A percentile compares a stretch with the other conserved stretches of the same genome.
These are phyloP conservation scores for Uronychia setigera DNA, from an alignment of 73 alveolate species.

Conservation along the genomic window DNA sequence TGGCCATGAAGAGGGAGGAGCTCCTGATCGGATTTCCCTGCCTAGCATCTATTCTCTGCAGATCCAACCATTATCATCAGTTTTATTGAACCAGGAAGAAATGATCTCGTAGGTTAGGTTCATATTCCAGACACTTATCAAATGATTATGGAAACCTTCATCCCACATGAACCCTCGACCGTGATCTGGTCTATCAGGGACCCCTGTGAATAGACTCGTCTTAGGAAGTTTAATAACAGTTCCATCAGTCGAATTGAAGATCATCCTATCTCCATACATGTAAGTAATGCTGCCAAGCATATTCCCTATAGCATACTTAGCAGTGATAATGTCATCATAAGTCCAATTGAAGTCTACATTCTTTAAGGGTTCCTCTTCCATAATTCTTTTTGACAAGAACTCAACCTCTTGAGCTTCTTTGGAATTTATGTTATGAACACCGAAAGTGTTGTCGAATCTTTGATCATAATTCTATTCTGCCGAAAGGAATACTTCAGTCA, in stretches of 20 bases:
- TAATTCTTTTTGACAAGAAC: background rate
- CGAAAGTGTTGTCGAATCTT: background rate
- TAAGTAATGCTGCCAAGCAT: background rate
- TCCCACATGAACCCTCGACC: constrained; percentile 99
- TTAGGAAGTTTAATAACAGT: background rate
- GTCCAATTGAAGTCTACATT: background rate
- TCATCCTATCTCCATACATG: constrained; percentile 1
- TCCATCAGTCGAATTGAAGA: background rate
- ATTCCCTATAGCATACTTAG: background rate
- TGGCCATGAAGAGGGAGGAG: constrained; percentile 74
- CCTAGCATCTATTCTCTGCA: constrained; percentile 97
- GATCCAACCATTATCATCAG: constrained; percentile 94
- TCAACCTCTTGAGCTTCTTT: background rate
- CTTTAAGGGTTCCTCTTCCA: background rate
- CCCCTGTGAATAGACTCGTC: constrained; percentile 80
- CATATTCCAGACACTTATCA: constrained; percentile 92
- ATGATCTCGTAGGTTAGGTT: constrained; percentile 84
- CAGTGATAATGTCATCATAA: background rate
- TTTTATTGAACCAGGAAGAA: constrained; percentile 93
- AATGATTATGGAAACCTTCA: constrained; percentile 97
- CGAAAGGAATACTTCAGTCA: background rate
- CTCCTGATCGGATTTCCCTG: constrained; percentile 74
- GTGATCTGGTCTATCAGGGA: constrained; percentile 93
- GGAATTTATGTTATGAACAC: background rate
- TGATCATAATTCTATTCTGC: background rate